These are phyloP conservation scores for Blastobotrys chiropterorum DNA, from an alignment of 805 yeast genomes.

Conservation along the genomic window DNA sequence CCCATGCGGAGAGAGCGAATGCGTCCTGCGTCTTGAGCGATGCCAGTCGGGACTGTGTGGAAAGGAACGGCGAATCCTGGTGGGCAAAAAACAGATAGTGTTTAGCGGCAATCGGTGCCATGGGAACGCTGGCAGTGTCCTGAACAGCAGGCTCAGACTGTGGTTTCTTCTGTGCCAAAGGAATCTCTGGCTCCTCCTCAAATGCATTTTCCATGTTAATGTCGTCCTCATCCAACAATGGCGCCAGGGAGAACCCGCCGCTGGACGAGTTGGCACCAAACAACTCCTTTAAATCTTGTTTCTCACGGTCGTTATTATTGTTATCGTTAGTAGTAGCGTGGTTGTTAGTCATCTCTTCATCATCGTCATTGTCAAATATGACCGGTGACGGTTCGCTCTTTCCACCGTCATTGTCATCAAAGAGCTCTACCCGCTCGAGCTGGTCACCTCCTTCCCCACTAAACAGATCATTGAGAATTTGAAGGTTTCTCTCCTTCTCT, in stretches of 20 bases:
- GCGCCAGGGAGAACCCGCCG: constrained; percentile 2
- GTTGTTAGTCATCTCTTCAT: neutral
- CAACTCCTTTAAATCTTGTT: neutral
- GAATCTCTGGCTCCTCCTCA: constrained; percentile 3
- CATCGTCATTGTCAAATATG: constrained; percentile 2
- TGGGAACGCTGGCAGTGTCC: neutral
- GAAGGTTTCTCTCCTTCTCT: constrained; percentile 36
- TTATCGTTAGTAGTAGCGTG: neutral
- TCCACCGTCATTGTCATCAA: constrained; percentile 26
- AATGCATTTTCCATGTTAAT: constrained; percentile 6
- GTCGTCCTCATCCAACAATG: constrained; percentile 5
- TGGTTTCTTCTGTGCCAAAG: too few relatives aligned
- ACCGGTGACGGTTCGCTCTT: constrained; percentile 16
- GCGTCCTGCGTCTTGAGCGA: constrained; percentile 22
- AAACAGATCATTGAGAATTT: constrained; percentile 44
- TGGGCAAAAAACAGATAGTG: constrained; percentile 70
- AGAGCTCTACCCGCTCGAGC: neutral
- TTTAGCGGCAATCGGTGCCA: neutral
- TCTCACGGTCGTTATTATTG: constrained; percentile 6
- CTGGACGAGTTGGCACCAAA: constrained; percentile 1
- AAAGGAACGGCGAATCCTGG: constrained; percentile 76
- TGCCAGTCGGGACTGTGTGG: constrained; percentile 74
- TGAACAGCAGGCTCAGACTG: too few relatives aligned
- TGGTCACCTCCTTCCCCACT: constrained; percentile 34
- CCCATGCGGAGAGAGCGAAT: constrained; percentile 47